Evolutionary conservation across 257 asterid genomes (phyloP), one percentile per base, ranked within the genome.

Genomic region (Primulina huaijiensis): DNA sequence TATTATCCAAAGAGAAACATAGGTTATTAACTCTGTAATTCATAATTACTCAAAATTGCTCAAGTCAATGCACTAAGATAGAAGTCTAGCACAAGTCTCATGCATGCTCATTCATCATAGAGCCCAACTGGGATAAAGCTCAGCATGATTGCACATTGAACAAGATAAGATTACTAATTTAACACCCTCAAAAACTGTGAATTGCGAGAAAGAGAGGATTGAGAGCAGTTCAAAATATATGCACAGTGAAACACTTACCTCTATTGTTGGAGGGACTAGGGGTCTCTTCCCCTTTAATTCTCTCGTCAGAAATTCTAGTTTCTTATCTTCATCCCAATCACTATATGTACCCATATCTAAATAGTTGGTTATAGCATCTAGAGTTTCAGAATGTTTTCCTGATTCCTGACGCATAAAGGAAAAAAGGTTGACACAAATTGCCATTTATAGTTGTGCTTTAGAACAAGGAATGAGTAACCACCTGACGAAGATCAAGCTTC

Each of bases 401-500:
- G 99, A 93, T 90, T 93, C 97, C 97, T 90, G 88, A 60, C 34
- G 64, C 80, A 85, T 71, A 50, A 73, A 53, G 67, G 65, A 66
- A 58, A 72, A 17, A 21, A 27, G 19, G 34, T 79, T 65, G 57
- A 56, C 62, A 67, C 25, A 53, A 62, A 72, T 64, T 59, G 64
- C 62, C 52, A 69, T n/a, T 20, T 34, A 61, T 2, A 38, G 11
- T 72, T 37, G 6, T 14, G 11, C 2, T 6, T 65, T 30, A 16
- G 55, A 74, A 61, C 67, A 69, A n/a, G 37, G 33, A 38, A 31
- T 46, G 65, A 57, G 68, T 38, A 63, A 56, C 52, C 65, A 90
- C 99, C 99, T 90, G 98, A 68, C 99, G 97, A 74, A 93, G 95
- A 82, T 93, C 97, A 57, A 93, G 97, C 87, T 93, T 90, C 97